A percentile compares a stretch with the other conserved stretches of the same genome.
These are phyloP conservation scores for Brasilioporus rufonigricans DNA, from an alignment of 768 basidiomycete genomes.

Conservation along the genomic window DNA sequence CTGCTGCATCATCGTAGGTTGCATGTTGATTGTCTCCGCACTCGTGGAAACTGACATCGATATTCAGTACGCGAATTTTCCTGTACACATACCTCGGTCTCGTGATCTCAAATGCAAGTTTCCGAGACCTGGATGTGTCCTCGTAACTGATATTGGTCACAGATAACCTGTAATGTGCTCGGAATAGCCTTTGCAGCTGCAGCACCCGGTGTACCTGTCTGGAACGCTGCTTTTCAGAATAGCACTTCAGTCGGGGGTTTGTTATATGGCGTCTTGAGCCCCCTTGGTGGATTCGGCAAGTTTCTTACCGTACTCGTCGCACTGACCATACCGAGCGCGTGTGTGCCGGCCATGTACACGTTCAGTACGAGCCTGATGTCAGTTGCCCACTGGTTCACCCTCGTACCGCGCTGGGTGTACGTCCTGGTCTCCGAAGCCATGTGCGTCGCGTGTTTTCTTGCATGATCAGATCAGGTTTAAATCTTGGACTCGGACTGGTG, in stretches of 20 bases:
- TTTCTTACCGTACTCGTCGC: slow-evolving; percentile 51
- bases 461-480: no score
- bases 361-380: slow-evolving; percentile 48
- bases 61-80: slow-evolving; percentile 37
- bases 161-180: slow-evolving; percentile 41
- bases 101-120: slow-evolving; percentile 39
- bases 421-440: slow-evolving; percentile 44
- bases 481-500: neutral
- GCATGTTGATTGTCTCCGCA: neutral
- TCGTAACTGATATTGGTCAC: neutral
- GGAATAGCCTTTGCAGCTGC: slow-evolving; percentile 47
- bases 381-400: slow-evolving; percentile 5
- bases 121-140: neutral
- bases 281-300: slow-evolving; percentile 42
- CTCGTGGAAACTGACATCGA: neutral
- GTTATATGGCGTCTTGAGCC: slow-evolving; percentile 36
- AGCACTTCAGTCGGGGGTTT: slow-evolving; percentile 46
- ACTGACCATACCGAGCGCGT: slow-evolving; percentile 52
- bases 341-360: slow-evolving; percentile 59
- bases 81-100: slow-evolving; percentile 48
- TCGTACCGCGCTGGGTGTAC: slow-evolving; percentile 28
- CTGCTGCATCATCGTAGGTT: slow-evolving; percentile 57
- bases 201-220: slow-evolving; percentile 36
- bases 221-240: slow-evolving; percentile 40
- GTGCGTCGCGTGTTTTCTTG: slow-evolving; percentile 26